These are phyloP conservation scores for Microglena sp. DNA, from an alignment of 139 green algal species.

Conservation along the genomic window DNA sequence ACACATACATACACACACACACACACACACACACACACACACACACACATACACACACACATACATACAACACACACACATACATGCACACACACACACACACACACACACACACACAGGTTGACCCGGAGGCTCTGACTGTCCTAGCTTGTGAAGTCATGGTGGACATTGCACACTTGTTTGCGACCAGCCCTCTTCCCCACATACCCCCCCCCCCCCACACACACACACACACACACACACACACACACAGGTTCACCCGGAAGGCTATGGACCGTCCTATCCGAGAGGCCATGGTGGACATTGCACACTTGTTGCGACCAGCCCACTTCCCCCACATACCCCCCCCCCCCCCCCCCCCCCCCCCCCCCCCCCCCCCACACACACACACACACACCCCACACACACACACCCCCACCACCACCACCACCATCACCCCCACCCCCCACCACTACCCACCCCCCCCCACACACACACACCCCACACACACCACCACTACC, in stretches of 20 bases:
- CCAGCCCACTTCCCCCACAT: neutral
- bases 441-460: conserved; percentile 14
- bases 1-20: too few relatives aligned
- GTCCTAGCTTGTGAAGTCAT: conserved; percentile 20
- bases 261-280: too few relatives aligned
- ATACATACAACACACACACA: too few relatives aligned
- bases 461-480: conserved; percentile 10
- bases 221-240: too few relatives aligned
- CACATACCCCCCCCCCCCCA: too few relatives aligned
- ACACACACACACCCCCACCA: neutral
- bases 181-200: conserved; percentile 23
- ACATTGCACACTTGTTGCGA: conserved; percentile 30
- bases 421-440: neutral
- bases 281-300: conserved; percentile 30
- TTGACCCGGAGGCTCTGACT: conserved; percentile 23
- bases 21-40: too few relatives aligned
- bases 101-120: conserved; percentile 6
- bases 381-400: too few relatives aligned
- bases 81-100: too few relatives aligned
- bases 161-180: conserved; percentile 29
- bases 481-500: neutral
- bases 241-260: too few relatives aligned
- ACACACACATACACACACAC: too few relatives aligned
- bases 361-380: neutral
- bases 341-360: neutral